Percentiles rank a stretch among this genome's conserved stretches.
phyloP scores from a whole-genome alignment of 2,329 filamentous ascomycete genomes.

The Cladosporium sp. region DNA sequence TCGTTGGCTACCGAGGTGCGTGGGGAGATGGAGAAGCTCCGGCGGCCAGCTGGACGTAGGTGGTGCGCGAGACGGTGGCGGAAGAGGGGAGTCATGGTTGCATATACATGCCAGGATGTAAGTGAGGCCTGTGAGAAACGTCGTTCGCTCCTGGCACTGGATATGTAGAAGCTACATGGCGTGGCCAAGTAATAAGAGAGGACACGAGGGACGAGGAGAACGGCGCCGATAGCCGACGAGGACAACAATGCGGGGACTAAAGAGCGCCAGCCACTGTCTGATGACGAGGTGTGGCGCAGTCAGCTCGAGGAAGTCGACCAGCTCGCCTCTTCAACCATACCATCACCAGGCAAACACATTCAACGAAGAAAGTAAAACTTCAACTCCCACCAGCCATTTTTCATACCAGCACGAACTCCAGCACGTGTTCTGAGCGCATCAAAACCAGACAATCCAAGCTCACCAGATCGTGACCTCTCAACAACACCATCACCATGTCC shows the following conservation, averaged over 20 bases:
- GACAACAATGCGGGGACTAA: neutral
- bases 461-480: neutral
- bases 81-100: constrained; percentile 13
- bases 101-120: neutral
- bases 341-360: constrained; percentile 14
- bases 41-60: constrained; percentile 19
- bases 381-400: neutral
- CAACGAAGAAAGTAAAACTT: neutral
- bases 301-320: constrained; percentile 11
- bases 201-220: neutral
- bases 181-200: constrained; percentile 6
- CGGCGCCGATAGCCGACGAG: constrained; percentile 7
- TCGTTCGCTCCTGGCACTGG: neutral
- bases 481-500: constrained; percentile 11
- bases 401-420: neutral
- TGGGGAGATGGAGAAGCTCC: constrained; percentile 31
- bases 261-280: constrained; percentile 3
- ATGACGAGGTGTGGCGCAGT: constrained; percentile 8
- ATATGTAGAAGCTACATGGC: constrained; percentile 5
- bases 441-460: neutral
- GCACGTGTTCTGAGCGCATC: neutral
- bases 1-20: constrained; percentile 36
- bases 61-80: constrained; percentile 11
- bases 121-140: neutral
- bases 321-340: constrained; percentile 6